Conservation (phyloP, 225 moss, liverwort and hornwort species). For the Polytrichum commune region DNA sequence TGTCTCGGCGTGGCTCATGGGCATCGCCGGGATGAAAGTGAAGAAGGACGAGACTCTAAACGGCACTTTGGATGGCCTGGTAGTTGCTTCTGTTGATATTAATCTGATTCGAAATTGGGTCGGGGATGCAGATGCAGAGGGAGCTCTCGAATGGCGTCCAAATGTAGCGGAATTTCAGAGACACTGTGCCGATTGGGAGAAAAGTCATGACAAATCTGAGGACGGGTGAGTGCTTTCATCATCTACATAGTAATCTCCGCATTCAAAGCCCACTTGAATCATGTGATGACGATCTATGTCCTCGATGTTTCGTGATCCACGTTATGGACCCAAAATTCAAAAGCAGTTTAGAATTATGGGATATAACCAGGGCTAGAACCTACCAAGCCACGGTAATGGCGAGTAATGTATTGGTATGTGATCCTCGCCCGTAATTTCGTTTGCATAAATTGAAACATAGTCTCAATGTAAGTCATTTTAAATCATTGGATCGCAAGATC, state of each 20-base stretch:
- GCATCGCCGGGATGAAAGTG: background rate
- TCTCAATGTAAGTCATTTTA: no score
- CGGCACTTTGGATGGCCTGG: background rate
- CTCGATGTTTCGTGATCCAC: background rate
- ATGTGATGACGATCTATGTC: background rate
- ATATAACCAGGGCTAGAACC: no score
- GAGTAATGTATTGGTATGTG: no score
- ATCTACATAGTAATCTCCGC: background rate
- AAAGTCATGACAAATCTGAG: background rate
- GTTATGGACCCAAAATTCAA: no score
- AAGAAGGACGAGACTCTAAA: background rate
- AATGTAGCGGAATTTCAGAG: background rate
- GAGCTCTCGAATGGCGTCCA: background rate
- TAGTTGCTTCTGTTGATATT: background rate
- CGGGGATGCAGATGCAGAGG: background rate
- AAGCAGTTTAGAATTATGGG: no score
- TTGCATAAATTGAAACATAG: no score
- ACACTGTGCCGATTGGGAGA: background rate
- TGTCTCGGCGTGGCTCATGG: background rate
- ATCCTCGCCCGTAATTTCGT: no score
- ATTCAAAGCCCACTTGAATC: no score
- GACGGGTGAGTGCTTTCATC: background rate
- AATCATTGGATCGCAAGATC: no score
- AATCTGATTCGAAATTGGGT: background rate
- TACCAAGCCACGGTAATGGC: no score